Evolutionary conservation across 2,329 filamentous ascomycete species (phyloP), one percentile per base, ranked within the genome.

Genomic region (Fusarium continuum): DNA sequence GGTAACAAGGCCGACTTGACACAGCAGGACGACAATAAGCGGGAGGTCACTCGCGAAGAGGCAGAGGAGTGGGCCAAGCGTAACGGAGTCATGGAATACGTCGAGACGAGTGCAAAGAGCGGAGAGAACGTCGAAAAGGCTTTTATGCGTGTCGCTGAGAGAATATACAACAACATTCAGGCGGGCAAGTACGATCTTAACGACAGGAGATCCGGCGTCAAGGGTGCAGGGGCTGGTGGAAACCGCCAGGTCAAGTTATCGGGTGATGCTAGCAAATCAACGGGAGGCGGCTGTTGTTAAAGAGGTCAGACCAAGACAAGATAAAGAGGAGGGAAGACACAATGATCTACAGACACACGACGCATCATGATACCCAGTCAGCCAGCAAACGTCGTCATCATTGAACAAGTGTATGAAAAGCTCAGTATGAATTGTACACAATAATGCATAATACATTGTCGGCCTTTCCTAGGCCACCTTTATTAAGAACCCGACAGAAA

Each of bases 81-180:
- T 67, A 97, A 98, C 76, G 91, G 91, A 55, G 89, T 98, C 22
- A 86, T 97, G 73, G 88, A 93, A 74, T 98, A 98, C 75, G 92
- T 98, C 62, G 95, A 99, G 81, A 99, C 95, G 32, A 93, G 90
- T 67, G 95, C 95, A 44, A 99, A 98, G 82, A 96, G 90, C 61
- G 95, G 95, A 47, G 92, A 96, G 74, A 92, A 92, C 45, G 95
- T 99, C 29, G 95, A 99, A 76, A 86, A 88, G 68, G 95, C 95
- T 3, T 99, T 99, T 72, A 85, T 96, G 73, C 88, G 95, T 72
- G 93, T 98, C 13, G 93, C 95, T 17, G 93, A 97, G 81, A 85
- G 93, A 76, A 98, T 99, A 80, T 96, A 96, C 74, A 88, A 94
- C 75, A 98, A 98, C 72, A 97, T 99, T 62, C 92, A 97, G 80